Conservation (phyloP, 495 filamentous ascomycete species). For the Penicillium maclennaniae region DNA sequence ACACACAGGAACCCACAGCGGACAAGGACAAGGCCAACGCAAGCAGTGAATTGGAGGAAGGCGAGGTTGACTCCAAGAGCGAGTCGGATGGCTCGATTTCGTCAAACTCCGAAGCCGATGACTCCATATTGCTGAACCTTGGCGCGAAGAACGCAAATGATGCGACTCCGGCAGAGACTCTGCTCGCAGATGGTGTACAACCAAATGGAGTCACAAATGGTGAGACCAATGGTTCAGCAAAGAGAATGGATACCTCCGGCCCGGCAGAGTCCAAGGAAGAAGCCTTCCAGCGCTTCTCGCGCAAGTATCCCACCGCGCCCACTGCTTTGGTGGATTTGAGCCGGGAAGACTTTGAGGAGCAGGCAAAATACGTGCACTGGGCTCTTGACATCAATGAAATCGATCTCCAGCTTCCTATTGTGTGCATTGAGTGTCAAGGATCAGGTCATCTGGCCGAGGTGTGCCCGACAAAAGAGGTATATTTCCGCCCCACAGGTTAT, state of each 20-base stretch:
- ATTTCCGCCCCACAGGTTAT: conserved; percentile 7
- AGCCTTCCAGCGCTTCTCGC: conserved; percentile 31
- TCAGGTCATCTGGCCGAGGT: conserved; percentile 44
- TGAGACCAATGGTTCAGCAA: not conserved
- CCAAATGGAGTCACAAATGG: conserved; percentile 4
- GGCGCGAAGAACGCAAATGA: conserved; percentile 22
- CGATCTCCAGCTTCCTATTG: conserved; percentile 62
- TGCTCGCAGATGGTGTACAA: conserved; percentile 1
- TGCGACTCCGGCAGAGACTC: conserved; percentile 12
- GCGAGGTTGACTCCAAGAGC: conserved; percentile 22
- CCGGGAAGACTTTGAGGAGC: conserved; percentile 38
- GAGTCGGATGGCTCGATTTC: conserved; percentile 40
- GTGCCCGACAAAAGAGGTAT: conserved; percentile 44
- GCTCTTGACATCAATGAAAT: conserved; percentile 56
- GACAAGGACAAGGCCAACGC: conserved; percentile 10
- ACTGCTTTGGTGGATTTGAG: conserved; percentile 40
- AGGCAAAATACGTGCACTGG: conserved; percentile 47
- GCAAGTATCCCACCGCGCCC: conserved; percentile 37
- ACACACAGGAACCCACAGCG: not conserved
- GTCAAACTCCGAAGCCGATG: conserved; percentile 36
- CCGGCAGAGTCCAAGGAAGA: conserved; percentile 31
- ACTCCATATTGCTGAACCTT: conserved; percentile 44
- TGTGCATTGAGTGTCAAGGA: conserved; percentile 43
- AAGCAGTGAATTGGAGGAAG: conserved; percentile 24
- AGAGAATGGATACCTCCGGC: not conserved